Percentiles rank a stretch among this genome's conserved stretches.
Evolutionary conservation across 495 filamentous ascomycete species (phyloP).

Genomic region (Eremomyces bilateralis): DNA sequence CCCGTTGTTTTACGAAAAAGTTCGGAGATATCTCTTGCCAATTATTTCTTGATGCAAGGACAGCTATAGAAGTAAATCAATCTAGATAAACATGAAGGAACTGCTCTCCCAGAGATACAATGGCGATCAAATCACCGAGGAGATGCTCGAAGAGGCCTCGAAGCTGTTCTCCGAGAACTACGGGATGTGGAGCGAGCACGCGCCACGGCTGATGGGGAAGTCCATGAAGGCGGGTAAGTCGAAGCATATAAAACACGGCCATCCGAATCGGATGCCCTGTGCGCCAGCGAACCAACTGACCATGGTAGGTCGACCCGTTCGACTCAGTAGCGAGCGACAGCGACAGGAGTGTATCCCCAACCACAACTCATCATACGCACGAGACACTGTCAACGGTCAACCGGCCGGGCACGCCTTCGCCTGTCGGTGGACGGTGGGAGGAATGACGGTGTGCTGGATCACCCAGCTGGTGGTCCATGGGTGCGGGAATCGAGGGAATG

Average conservation of each 20-base stretch:
- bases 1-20: no score
- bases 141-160: slow-evolving; percentile 15
- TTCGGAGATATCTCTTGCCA: no score
- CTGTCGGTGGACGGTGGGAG: slow-evolving; percentile 14
- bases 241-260: no score
- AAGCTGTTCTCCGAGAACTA: slow-evolving; percentile 19
- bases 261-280: no score
- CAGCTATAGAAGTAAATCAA: no score
- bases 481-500: slow-evolving; percentile 15
- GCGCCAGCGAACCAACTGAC: slow-evolving; percentile 4
- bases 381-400: slow-evolving; percentile 13
- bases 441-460: slow-evolving; percentile 18
- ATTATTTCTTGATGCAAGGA: no score
- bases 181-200: slow-evolving; percentile 15
- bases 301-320: slow-evolving; percentile 13
- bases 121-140: slow-evolving; percentile 12
- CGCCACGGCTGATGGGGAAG: slow-evolving; percentile 5
- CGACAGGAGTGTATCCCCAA: slow-evolving; percentile 10
- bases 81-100: slow-evolving; percentile 7
- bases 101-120: slow-evolving; percentile 10
- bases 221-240: slow-evolving; percentile 10
- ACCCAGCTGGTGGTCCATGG: slow-evolving; percentile 20
- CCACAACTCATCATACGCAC: slow-evolving; percentile 11
- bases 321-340: slow-evolving; percentile 9
- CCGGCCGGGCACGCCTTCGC: slow-evolving; percentile 20